These are phyloP conservation scores for Ustilago sp. DNA, from an alignment of 1,284 basidiomycete species.

Conservation along the genomic window DNA sequence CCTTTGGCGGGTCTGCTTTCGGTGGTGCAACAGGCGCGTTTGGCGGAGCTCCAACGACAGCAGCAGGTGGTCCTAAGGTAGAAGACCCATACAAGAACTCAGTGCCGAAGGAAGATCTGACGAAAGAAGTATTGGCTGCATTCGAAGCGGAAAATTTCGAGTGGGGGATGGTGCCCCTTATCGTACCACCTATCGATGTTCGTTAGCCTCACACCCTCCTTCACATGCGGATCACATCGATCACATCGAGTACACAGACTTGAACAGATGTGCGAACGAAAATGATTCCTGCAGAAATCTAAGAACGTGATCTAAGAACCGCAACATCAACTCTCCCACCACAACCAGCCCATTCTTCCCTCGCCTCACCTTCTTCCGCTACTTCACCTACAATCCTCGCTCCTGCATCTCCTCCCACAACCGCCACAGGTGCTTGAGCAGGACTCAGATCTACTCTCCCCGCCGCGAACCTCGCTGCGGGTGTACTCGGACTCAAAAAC, in stretches of 20 bases:
- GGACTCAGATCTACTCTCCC: constrained; percentile 40
- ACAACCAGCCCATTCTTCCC: constrained; percentile 41
- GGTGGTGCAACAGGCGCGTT: constrained; percentile 4
- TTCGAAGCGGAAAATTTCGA: constrained; percentile 32
- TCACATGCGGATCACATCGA: neutral
- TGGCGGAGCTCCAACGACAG: neutral
- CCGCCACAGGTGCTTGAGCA: constrained; percentile 16
- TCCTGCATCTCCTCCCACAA: neutral
- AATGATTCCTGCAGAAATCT: neutral
- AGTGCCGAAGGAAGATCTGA: constrained; percentile 33
- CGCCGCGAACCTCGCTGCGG: constrained; percentile 8
- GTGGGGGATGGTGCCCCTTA: constrained; percentile 40
- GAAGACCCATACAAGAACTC: constrained; percentile 30
- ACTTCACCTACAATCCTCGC: constrained; percentile 26
- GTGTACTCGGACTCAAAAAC: constrained; percentile 13
- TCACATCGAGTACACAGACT: neutral
- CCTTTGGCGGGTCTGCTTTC: constrained; percentile 17
- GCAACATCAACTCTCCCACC: constrained; percentile 50
- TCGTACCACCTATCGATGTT: constrained; percentile 50
- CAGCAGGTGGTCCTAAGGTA: neutral
- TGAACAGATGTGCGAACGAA: neutral
- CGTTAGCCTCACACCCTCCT: constrained; percentile 12
- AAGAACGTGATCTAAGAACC: constrained; percentile 15
- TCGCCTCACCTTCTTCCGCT: neutral
- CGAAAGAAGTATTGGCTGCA: constrained; percentile 19